Conservation (phyloP, 108 stramenopile genomes). For the Skeletonema tropicum region DNA sequence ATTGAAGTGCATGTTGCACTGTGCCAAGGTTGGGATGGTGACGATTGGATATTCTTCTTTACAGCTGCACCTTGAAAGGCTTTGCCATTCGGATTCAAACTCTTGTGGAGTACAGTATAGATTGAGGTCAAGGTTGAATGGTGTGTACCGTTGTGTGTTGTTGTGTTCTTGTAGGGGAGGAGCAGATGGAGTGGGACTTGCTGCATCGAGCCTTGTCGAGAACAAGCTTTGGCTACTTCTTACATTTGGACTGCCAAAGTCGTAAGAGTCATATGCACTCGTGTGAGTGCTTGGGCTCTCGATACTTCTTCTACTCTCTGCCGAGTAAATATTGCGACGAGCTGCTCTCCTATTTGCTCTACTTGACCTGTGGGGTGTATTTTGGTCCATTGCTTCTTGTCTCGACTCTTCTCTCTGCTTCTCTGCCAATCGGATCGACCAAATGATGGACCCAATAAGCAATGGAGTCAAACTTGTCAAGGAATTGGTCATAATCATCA, state of each 20-base stretch:
- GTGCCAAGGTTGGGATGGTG: conserved; percentile 8
- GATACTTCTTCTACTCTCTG: background rate
- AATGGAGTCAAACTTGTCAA: conserved; percentile 12
- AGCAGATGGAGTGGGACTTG: conserved; percentile 6
- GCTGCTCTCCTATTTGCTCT: background rate
- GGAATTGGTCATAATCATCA: conserved; percentile 5
- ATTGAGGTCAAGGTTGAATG: conserved; percentile 7
- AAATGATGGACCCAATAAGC: conserved; percentile 7
- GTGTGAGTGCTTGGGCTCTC: background rate
- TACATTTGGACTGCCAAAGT: background rate
- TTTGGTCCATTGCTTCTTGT: background rate
- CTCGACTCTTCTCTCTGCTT: background rate
- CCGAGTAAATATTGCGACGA: background rate
- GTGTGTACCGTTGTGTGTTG: background rate
- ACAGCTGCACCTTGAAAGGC: conserved; percentile 6
- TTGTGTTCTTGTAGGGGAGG: background rate
- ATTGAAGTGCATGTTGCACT: conserved; percentile 24
- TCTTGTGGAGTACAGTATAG: conserved; percentile 25
- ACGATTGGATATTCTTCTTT: background rate
- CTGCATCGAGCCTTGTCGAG: conserved; percentile 7
- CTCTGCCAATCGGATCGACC: conserved; percentile 10
- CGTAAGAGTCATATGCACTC: background rate
- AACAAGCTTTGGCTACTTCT: conserved; percentile 5
- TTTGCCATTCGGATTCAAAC: conserved; percentile 25
- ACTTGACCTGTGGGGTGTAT: background rate